A percentile compares a stretch with the other conserved stretches of the same genome.
phyloP scores from a whole-genome alignment of 768 basidiomycete genomes.

The Termitomyces titanicus region DNA sequence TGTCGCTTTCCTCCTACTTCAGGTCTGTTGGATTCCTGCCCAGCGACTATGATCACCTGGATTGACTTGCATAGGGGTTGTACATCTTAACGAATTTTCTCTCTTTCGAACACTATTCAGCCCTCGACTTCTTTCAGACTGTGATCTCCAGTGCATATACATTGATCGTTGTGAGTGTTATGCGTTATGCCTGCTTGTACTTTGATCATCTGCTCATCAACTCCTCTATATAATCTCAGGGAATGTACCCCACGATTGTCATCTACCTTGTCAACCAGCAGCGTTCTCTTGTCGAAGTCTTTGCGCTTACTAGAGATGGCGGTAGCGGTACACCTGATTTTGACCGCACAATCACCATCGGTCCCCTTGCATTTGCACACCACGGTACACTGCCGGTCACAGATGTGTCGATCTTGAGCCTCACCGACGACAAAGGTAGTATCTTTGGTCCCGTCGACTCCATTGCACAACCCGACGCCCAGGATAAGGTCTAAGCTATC shows the following conservation, averaged over 20 bases:
- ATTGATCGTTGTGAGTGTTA: not conserved
- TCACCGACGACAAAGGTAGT: too few species aligned
- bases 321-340: not conserved
- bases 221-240: too few species aligned
- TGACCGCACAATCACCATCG: not conserved
- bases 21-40: not conserved
- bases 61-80: not conserved
- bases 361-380: not conserved
- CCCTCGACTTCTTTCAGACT: not conserved
- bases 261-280: not conserved
- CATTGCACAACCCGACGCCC: too few species aligned
- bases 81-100: not conserved
- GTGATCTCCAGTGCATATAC: not conserved
- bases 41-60: too few species aligned
- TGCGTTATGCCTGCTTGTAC: too few species aligned
- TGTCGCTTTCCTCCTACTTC: not conserved
- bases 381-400: not conserved
- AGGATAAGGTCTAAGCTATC: too few species aligned
- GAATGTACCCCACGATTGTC: not conserved
- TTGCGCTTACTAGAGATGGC: not conserved
- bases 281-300: not conserved
- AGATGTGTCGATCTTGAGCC: too few species aligned
- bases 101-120: not conserved
- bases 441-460: too few species aligned
- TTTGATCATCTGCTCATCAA: too few species aligned